Percentiles rank a stretch among this genome's conserved stretches.
These are phyloP conservation scores for Oryza officinalis DNA, from an alignment of 176 grass and related monocot genomes.

Conservation along the genomic window DNA sequence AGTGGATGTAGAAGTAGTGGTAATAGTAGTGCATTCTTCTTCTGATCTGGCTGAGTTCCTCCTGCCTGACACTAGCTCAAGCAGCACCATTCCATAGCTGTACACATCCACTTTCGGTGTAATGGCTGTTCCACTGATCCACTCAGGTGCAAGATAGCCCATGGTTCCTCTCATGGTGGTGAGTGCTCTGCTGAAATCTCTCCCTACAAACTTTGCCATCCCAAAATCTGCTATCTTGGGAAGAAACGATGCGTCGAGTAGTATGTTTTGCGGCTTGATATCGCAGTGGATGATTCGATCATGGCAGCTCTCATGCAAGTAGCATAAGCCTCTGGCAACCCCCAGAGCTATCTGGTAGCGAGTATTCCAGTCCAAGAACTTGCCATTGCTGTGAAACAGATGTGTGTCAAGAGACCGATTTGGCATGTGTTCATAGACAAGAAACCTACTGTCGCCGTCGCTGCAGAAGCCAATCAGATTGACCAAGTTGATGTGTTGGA, in stretches of 20 bases:
- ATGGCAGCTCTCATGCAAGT: constrained; percentile 51
- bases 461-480: constrained; percentile 53
- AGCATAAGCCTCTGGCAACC: constrained; percentile 37
- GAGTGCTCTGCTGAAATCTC: constrained; percentile 47
- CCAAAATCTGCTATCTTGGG: constrained; percentile 54
- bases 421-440: constrained; percentile 52
- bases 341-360: constrained; percentile 41
- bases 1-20: not conserved
- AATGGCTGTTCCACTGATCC: constrained; percentile 34
- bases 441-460: constrained; percentile 27
- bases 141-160: constrained; percentile 60
- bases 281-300: constrained; percentile 60
- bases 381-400: constrained; percentile 13
- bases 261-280: constrained; percentile 63
- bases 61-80: constrained; percentile 42
- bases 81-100: constrained; percentile 59
- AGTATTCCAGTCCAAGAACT: constrained; percentile 34
- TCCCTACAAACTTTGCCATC: constrained; percentile 45
- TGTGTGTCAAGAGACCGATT: constrained; percentile 51
- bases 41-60: constrained; percentile 16
- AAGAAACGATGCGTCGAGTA: constrained; percentile 33
- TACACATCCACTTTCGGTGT: constrained; percentile 53
- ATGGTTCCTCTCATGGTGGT: constrained; percentile 53
- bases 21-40: not conserved
- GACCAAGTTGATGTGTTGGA: constrained; percentile 51